Evolutionary conservation across 2,329 filamentous ascomycete genomes (phyloP).

Genomic region (Penicillium sumatraense): DNA sequence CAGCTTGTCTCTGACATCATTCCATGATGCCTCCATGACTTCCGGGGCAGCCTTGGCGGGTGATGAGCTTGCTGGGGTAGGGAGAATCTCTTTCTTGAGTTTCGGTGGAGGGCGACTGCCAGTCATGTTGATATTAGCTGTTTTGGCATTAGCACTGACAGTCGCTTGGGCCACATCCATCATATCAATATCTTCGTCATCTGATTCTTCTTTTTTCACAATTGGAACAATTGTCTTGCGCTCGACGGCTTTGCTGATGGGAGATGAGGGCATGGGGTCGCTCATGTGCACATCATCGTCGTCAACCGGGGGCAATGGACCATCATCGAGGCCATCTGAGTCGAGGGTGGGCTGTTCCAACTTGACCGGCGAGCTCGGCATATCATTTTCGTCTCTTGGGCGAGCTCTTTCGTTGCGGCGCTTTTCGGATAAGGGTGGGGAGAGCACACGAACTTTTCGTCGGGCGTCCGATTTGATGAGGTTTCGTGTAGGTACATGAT

Average conservation of each 20-base stretch:
- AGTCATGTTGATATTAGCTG: conserved; percentile 79
- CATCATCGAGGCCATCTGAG: conserved; percentile 59
- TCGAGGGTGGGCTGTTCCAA: conserved; percentile 40
- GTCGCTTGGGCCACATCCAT: conserved; percentile 84
- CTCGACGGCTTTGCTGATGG: conserved; percentile 76
- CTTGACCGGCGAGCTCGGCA: conserved; percentile 52
- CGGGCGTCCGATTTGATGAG: conserved; percentile 74
- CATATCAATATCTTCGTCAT: conserved; percentile 77
- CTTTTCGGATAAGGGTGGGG: conserved; percentile 68
- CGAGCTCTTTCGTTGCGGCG: conserved; percentile 59
- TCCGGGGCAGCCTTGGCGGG: conserved; percentile 66
- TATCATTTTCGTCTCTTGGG: conserved; percentile 43
- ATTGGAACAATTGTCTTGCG: conserved; percentile 62
- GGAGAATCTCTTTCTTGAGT: conserved; percentile 69
- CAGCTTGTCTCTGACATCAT: conserved; percentile 79
- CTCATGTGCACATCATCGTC: conserved; percentile 84
- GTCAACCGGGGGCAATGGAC: conserved; percentile 60
- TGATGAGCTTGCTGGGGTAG: conserved; percentile 77
- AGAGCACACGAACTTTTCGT: conserved; percentile 78
- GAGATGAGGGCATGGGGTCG: conserved; percentile 85
- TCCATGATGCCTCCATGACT: conserved; percentile 83
- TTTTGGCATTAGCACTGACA: conserved; percentile 64
- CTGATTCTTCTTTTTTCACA: conserved; percentile 67
- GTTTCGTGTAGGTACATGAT: conserved; percentile 61
- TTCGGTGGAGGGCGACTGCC: conserved; percentile 80